These are phyloP conservation scores for Sarocladiaceae sp. DNA, from an alignment of 2,329 filamentous ascomycete species.

Conservation along the genomic window DNA sequence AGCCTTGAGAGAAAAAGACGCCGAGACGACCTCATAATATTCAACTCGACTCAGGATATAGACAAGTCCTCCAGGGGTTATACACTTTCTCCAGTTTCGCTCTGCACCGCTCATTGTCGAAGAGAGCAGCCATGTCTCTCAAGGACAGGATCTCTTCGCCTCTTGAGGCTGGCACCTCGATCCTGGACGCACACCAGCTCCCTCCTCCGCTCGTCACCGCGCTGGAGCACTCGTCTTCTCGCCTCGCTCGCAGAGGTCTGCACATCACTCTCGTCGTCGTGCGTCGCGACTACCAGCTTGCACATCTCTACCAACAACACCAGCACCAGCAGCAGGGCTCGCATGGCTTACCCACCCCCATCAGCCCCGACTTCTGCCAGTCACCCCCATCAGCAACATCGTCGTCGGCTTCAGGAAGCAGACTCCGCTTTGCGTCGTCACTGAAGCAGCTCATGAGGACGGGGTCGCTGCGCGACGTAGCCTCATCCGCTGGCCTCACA, in stretches of 20 bases:
- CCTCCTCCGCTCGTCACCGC: conserved; percentile 47
- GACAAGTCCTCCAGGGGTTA: not conserved
- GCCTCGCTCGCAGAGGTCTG: conserved; percentile 47
- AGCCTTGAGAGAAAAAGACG: too few relatives aligned
- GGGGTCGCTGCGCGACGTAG: conserved; percentile 7
- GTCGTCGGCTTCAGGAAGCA: conserved; percentile 20
- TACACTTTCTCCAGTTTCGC: too few relatives aligned
- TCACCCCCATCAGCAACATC: conserved; percentile 10
- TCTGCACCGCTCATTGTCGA: conserved; percentile 1
- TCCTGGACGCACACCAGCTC: conserved; percentile 52
- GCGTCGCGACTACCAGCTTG: conserved; percentile 49
- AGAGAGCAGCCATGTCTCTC: conserved; percentile 35
- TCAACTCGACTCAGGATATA: not conserved
- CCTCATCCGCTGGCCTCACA: not conserved
- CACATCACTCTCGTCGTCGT: conserved; percentile 54
- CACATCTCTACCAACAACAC: conserved; percentile 19
- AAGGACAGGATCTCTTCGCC: conserved; percentile 56
- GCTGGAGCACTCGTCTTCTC: conserved; percentile 51
- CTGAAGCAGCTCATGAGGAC: conserved; percentile 26
- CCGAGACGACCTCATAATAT: too few relatives aligned
- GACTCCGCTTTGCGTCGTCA: conserved; percentile 23
- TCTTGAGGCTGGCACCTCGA: conserved; percentile 54
- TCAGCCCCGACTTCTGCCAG: conserved; percentile 17
- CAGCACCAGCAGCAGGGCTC: conserved; percentile 11
- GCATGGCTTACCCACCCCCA: conserved; percentile 16